These are phyloP conservation scores for Drechmeria coniospora DNA, from an alignment of 2,329 filamentous ascomycete genomes.

Conservation along the genomic window DNA sequence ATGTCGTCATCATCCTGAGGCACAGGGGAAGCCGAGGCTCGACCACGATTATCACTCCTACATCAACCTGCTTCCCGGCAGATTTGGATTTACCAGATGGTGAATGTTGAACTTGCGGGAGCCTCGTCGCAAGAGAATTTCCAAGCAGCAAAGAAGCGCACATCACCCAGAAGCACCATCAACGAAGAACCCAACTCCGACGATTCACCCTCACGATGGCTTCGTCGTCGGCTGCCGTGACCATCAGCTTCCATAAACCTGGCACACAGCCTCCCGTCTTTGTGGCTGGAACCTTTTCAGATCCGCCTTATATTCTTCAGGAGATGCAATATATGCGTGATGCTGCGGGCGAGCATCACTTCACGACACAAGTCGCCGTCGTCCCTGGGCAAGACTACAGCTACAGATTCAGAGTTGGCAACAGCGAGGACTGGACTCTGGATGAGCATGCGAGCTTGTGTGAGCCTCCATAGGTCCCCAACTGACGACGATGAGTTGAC, in stretches of 20 bases:
- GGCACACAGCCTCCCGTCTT: slow-evolving; percentile 53
- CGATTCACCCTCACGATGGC: slow-evolving; percentile 8
- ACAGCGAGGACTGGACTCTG: slow-evolving; percentile 54
- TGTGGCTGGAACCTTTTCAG: slow-evolving; percentile 52
- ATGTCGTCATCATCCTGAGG: no score
- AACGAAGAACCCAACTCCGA: no score
- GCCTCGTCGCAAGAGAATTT: no score
- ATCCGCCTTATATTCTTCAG: slow-evolving; percentile 48
- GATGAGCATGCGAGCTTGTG: slow-evolving; percentile 46
- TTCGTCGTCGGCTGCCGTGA: slow-evolving; percentile 24
- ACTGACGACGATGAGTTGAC: not conserved
- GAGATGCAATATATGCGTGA: slow-evolving; percentile 46
- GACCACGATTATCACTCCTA: no score
- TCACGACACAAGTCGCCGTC: slow-evolving; percentile 38
- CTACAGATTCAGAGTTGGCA: slow-evolving; percentile 59
- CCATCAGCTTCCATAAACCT: slow-evolving; percentile 44
- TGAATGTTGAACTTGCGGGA: no score
- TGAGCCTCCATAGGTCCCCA: slow-evolving; percentile 19
- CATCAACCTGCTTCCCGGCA: no score
- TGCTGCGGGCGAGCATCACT: slow-evolving; percentile 38
- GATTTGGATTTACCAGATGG: no score
- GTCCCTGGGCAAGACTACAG: slow-evolving; percentile 45
- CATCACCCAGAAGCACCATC: no score
- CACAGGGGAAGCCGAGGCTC: no score
- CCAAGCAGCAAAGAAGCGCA: no score